Percentiles rank a stretch among this genome's conserved stretches.
Conservation (phyloP, 192 early-diverging fungal species). For the Backusella circina region DNA sequence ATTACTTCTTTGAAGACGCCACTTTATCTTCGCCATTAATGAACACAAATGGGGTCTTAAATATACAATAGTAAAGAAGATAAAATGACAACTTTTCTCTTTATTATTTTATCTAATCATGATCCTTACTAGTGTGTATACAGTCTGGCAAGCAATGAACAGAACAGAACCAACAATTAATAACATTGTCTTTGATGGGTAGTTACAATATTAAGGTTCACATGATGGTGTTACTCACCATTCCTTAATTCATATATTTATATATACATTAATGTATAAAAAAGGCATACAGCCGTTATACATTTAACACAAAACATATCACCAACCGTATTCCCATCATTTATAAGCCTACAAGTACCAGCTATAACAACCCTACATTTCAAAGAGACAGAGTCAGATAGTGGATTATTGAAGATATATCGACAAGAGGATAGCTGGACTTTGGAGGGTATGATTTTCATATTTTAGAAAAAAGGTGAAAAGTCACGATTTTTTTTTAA, state of each 20-base stretch:
- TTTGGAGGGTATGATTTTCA: slow-evolving; percentile 40
- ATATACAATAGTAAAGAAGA: slow-evolving; percentile 48
- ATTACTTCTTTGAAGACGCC: slow-evolving; percentile 51
- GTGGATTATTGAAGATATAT: slow-evolving; percentile 45
- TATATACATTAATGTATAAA: slow-evolving; percentile 10
- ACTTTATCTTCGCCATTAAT: slow-evolving; percentile 47
- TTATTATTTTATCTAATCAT: background rate
- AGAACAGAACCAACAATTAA: slow-evolving; percentile 29
- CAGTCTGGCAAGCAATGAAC: slow-evolving; percentile 35
- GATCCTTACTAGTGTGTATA: slow-evolving; percentile 25
- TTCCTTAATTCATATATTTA: background rate
- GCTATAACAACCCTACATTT: slow-evolving; percentile 51
- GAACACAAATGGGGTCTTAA: slow-evolving; percentile 46
- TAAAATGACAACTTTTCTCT: background rate
- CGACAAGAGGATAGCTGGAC: slow-evolving; percentile 60
- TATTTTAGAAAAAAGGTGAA: background rate
- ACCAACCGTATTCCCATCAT: slow-evolving; percentile 45
- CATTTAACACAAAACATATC: slow-evolving; percentile 47
- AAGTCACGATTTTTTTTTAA: slow-evolving; percentile 12
- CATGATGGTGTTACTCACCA: background rate
- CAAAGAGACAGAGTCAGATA: slow-evolving; percentile 39
- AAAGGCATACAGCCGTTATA: slow-evolving; percentile 43
- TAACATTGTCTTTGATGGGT: slow-evolving; percentile 37
- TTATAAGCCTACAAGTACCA: slow-evolving; percentile 47
- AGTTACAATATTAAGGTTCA: background rate